These are phyloP conservation scores for Grammothele lineata DNA, from an alignment of 768 basidiomycete species.

Conservation along the genomic window DNA sequence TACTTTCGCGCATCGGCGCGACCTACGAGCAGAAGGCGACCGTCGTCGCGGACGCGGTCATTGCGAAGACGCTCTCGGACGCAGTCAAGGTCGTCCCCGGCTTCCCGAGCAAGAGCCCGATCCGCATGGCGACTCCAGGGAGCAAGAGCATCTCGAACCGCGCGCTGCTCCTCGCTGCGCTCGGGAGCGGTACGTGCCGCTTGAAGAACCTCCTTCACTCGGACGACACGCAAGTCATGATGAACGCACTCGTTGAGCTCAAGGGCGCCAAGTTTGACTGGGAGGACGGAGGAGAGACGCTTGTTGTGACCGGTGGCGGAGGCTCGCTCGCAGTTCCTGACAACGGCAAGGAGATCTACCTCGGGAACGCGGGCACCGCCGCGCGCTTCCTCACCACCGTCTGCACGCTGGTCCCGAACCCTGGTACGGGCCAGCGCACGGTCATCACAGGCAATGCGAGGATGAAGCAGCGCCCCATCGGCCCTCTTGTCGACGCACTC, in stretches of 20 bases:
- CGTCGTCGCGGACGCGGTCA: slow-evolving; percentile 74
- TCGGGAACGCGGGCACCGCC: slow-evolving; percentile 96
- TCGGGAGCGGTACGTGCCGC: slow-evolving; percentile 83
- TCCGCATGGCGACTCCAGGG: slow-evolving; percentile 89
- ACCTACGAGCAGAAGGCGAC: slow-evolving; percentile 92
- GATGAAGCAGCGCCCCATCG: slow-evolving; percentile 98
- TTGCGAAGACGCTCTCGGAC: slow-evolving; percentile 76
- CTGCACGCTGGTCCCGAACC: slow-evolving; percentile 75
- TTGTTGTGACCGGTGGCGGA: slow-evolving; percentile 85
- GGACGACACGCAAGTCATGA: slow-evolving; percentile 99
- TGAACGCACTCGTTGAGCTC: slow-evolving; percentile 85
- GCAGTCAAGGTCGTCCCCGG: slow-evolving; percentile 74
- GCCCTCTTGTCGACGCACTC: slow-evolving; percentile 90
- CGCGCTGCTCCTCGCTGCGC: slow-evolving; percentile 87
- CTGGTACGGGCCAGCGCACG: slow-evolving; percentile 45
- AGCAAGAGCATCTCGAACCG: slow-evolving; percentile 97
- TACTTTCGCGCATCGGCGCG: slow-evolving; percentile 86
- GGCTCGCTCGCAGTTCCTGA: slow-evolving; percentile 76
- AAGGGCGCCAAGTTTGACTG: slow-evolving; percentile 93
- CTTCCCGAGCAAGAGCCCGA: slow-evolving; percentile 44
- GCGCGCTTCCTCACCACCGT: slow-evolving; percentile 97
- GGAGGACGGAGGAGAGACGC: slow-evolving; percentile 95
- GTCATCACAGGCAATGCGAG: slow-evolving; percentile 95
- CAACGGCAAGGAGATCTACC: slow-evolving; percentile 84
- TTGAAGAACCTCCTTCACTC: slow-evolving; percentile 91